phyloP scores from a whole-genome alignment of 345 rosid species.

The Mallotus nudiflorus region DNA sequence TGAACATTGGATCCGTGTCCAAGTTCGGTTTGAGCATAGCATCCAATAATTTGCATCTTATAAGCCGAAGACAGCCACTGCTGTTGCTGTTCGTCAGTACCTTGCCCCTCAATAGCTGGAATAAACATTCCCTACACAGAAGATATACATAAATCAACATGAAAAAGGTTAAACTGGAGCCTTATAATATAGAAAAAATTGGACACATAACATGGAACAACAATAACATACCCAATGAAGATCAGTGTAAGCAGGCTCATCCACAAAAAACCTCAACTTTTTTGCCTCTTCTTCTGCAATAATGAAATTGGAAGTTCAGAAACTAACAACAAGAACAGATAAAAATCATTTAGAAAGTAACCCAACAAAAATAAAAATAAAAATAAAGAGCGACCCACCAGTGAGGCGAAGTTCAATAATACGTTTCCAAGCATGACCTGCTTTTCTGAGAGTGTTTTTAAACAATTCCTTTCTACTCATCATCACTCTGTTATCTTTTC shows the following conservation, averaged over 20 bases:
- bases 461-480: conserved; percentile 89
- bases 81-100: conserved; percentile 91
- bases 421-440: conserved; percentile 86
- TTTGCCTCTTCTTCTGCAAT: conserved; percentile 85
- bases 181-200: no score
- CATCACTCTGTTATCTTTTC: conserved; percentile 69
- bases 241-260: conserved; percentile 85
- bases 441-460: conserved; percentile 78
- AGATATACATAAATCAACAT: conserved; percentile 13
- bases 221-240: conserved; percentile 82
- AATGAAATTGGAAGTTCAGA: conserved; percentile 5
- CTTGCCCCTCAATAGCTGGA: conserved; percentile 95
- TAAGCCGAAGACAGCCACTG: conserved; percentile 89
- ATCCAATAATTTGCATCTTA: conserved; percentile 97
- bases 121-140: conserved; percentile 84
- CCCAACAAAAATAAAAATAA: no score
- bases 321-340: not conserved
- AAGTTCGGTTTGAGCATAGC: conserved; percentile 99
- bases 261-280: conserved; percentile 63
- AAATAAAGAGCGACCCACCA: conserved; percentile 41
- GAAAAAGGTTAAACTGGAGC: not conserved
- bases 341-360: no score
- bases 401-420: conserved; percentile 79
- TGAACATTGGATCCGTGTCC: conserved; percentile 99
- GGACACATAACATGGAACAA: not conserved